Percentiles rank a stretch among this genome's conserved stretches.
Evolutionary conservation across 768 basidiomycete genomes (phyloP).

Genomic region (Trametes elegans): DNA sequence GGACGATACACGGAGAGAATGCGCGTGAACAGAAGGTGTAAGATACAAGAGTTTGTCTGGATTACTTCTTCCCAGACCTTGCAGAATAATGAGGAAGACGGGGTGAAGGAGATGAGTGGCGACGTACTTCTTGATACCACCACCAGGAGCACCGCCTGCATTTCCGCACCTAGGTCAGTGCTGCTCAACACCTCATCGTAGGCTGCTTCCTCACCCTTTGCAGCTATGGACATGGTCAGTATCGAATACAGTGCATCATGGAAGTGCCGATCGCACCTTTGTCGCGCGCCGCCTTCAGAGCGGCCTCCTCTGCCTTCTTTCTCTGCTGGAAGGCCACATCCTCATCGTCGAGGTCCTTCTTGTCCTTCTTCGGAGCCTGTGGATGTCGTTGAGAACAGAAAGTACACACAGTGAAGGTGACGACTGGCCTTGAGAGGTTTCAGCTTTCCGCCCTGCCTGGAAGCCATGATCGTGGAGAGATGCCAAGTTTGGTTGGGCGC

Average conservation of each 20-base stretch:
- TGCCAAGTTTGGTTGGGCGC: slow-evolving; percentile 3
- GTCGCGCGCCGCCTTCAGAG: slow-evolving; percentile 67
- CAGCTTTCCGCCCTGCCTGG: slow-evolving; percentile 79
- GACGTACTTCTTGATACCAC: slow-evolving; percentile 85
- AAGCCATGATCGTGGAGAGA: slow-evolving; percentile 42
- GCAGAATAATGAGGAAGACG: slow-evolving; percentile 1
- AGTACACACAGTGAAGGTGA: not conserved
- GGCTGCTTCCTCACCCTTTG: slow-evolving; percentile 45
- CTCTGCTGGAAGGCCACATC: slow-evolving; percentile 71
- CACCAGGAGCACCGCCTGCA: slow-evolving; percentile 65
- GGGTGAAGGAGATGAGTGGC: not conserved
- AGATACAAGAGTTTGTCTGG: not conserved
- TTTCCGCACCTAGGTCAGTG: slow-evolving; percentile 2
- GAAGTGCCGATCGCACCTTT: slow-evolving; percentile 49
- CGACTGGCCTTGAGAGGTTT: slow-evolving; percentile 78
- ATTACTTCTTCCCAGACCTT: slow-evolving; percentile 73
- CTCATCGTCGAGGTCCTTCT: slow-evolving; percentile 69
- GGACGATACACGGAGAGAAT: not conserved
- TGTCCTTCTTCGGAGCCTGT: slow-evolving; percentile 82
- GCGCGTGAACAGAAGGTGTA: not conserved
- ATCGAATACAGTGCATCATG: not conserved
- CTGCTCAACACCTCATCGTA: not conserved
- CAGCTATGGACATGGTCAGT: slow-evolving; percentile 36
- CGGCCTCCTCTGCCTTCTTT: slow-evolving; percentile 73
- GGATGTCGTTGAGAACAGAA: not conserved